phyloP scores from a whole-genome alignment of 768 basidiomycete genomes.

The Chalciporus pseudorubinellus region DNA sequence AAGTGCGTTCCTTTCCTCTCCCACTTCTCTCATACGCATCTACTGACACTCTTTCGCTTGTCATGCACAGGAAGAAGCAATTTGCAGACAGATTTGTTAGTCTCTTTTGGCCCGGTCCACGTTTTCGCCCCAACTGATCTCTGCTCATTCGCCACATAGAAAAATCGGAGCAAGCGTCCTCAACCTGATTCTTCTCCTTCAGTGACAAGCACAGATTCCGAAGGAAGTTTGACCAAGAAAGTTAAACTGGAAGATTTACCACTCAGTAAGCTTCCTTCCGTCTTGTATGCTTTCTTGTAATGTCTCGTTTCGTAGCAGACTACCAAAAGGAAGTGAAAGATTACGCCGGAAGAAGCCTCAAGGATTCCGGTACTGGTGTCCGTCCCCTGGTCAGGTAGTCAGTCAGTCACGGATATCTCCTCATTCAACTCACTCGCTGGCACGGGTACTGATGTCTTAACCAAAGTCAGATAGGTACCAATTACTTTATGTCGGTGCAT shows the following conservation, averaged over 20 bases:
- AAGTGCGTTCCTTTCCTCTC: conserved; percentile 38
- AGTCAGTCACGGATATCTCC: conserved; percentile 14
- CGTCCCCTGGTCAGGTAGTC: conserved; percentile 43
- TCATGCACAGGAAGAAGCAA: conserved; percentile 47
- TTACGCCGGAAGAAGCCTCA: conserved; percentile 39
- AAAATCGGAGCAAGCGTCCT: conserved; percentile 57
- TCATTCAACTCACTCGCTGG: not conserved
- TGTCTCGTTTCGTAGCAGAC: conserved; percentile 25
- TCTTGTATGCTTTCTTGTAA: not conserved
- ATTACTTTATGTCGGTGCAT: not conserved
- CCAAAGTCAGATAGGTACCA: conserved; percentile 2
- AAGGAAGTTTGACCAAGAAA: conserved; percentile 37
- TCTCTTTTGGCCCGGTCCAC: conserved; percentile 6
- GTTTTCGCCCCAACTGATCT: too few relatives aligned
- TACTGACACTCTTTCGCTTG: not conserved
- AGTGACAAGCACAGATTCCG: conserved; percentile 34
- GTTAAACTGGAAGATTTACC: conserved; percentile 30
- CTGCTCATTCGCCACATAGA: conserved; percentile 34
- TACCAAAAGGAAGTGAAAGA: conserved; percentile 43
- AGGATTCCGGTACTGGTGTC: conserved; percentile 41
- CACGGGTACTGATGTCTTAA: conserved; percentile 12
- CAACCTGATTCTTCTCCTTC: conserved; percentile 39
- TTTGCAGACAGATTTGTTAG: conserved; percentile 64
- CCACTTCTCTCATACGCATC: not conserved
- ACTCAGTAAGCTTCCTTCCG: conserved; percentile 30